Base-by-base conservation (phyloP, 176 grass and related monocot species). In the Carex cristatella region DNA sequence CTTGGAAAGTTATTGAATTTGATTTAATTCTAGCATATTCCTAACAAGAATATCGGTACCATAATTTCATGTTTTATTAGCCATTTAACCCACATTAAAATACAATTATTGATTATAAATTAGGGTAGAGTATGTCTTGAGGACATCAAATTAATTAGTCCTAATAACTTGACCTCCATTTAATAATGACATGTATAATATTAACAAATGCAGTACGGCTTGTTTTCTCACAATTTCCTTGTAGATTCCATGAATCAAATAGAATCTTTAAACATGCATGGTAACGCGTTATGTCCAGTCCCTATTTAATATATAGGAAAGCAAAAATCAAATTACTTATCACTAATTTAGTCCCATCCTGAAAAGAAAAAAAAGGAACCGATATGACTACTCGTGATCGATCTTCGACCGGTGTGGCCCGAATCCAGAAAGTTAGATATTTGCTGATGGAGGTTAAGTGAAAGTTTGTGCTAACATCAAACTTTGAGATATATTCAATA, bases 261-360 rank as follows among this genome's bases (percentile, higher is more conserved):
- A 5, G 38, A 40, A 40, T 40, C 4, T 40, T 40, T 40, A 40
- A 40, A 40, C 38, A 40, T 40, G 38, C 38, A 40, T 44, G 35
- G 28, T 33, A 53, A 65, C 80, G 61, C 80, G 60, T 82, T 82
- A 65, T 82, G 38, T 82, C n/a, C 2, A 7, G 49, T 65, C 14
- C 15, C 18, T 81, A 77, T 79, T 79, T 61, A 79, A 30, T 23
- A 23, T 23, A 23, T 54, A 54, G 27, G 11, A 14, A 58, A 79
- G 19, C 59, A 5, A 82, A 82, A 53, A 31, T 66, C 53, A 66
- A 64, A 66, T 66, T 82, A 66, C 4, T 64, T 48, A 65, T 15
- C 12, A 4, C n/a, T 35, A 58, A 63, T 40, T 19, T 18, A 62
- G 23, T 16, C 49, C 40, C 38, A 35, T 58, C 10, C 16, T 32